These are phyloP conservation scores for Penicillium verhagenii DNA, from an alignment of 495 filamentous ascomycete species.

Conservation along the genomic window DNA sequence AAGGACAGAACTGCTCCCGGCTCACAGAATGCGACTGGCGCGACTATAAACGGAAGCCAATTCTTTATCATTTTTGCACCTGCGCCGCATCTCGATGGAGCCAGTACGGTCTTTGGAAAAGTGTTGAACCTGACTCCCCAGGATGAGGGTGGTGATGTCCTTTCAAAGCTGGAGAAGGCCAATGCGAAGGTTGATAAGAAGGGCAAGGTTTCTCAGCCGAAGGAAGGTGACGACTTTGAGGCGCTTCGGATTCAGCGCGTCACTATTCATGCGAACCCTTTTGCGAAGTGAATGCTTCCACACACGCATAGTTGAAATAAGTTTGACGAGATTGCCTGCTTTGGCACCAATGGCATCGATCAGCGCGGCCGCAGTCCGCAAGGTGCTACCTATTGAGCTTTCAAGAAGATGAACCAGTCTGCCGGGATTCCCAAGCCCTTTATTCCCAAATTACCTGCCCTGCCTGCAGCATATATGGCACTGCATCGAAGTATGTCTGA, in stretches of 20 bases:
- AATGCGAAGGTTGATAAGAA: slow-evolving; percentile 90
- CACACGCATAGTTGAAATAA: background rate
- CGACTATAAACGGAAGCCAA: slow-evolving; percentile 87
- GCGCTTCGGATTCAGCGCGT: slow-evolving; percentile 67
- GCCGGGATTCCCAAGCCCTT: background rate
- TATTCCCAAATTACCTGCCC: background rate
- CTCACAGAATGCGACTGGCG: slow-evolving; percentile 48
- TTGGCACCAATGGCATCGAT: background rate
- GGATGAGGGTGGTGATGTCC: slow-evolving; percentile 47
- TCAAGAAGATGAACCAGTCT: background rate
- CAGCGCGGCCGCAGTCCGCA: background rate
- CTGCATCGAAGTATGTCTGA: background rate
- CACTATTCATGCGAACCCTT: slow-evolving; percentile 90
- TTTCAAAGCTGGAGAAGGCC: slow-evolving; percentile 65
- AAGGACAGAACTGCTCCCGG: slow-evolving; percentile 56
- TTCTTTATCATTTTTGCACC: slow-evolving; percentile 89
- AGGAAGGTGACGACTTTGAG: slow-evolving; percentile 49
- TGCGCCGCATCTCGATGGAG: slow-evolving; percentile 88
- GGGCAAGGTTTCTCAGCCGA: slow-evolving; percentile 63
- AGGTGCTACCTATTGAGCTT: background rate
- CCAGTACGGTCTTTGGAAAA: slow-evolving; percentile 91
- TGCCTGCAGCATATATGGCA: background rate
- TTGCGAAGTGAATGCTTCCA: slow-evolving; percentile 61
- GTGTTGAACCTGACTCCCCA: slow-evolving; percentile 53
- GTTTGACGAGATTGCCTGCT: background rate